A percentile compares a stretch with the other conserved stretches of the same genome.
phyloP scores from a whole-genome alignment of 495 filamentous ascomycete species.

The Penicillium silybi region DNA sequence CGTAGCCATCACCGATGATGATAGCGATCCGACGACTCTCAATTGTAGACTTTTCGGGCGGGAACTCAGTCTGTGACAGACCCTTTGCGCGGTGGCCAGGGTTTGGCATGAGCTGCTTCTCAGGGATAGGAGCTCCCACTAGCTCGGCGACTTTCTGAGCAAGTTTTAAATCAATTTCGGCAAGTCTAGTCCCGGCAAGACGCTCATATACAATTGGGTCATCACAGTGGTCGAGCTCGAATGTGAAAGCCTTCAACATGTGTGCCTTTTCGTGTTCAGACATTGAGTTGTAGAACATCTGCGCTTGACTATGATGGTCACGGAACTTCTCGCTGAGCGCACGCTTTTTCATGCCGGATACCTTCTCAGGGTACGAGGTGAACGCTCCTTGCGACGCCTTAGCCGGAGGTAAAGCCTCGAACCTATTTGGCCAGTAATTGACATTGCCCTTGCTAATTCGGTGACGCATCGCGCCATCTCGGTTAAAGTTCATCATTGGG shows the following conservation, averaged over 20 bases:
- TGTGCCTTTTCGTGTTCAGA: slow-evolving; percentile 66
- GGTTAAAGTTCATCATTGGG: slow-evolving; percentile 50
- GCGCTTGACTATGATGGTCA: slow-evolving; percentile 64
- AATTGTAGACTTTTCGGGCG: slow-evolving; percentile 56
- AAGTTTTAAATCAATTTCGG: not conserved
- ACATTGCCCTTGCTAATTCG: slow-evolving; percentile 63
- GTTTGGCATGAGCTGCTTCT: not conserved
- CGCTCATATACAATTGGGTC: slow-evolving; percentile 75
- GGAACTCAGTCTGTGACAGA: slow-evolving; percentile 62
- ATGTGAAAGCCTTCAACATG: slow-evolving; percentile 64
- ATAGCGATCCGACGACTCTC: slow-evolving; percentile 66
- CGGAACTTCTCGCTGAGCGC: slow-evolving; percentile 71
- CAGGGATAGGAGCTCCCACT: not conserved
- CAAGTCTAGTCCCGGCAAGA: not conserved
- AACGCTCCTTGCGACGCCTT: slow-evolving; percentile 60
- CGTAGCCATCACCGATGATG: slow-evolving; percentile 72
- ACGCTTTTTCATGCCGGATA: slow-evolving; percentile 66
- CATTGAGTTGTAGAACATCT: slow-evolving; percentile 78
- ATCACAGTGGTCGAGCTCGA: slow-evolving; percentile 89
- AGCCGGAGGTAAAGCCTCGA: slow-evolving; percentile 59
- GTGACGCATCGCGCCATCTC: slow-evolving; percentile 36
- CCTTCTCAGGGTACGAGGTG: slow-evolving; percentile 60
- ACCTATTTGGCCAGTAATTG: slow-evolving; percentile 90
- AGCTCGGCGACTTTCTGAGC: not conserved
- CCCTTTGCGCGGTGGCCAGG: not conserved